Conservation (phyloP, 305 asterid genomes). For the Coffea humblotiana region DNA sequence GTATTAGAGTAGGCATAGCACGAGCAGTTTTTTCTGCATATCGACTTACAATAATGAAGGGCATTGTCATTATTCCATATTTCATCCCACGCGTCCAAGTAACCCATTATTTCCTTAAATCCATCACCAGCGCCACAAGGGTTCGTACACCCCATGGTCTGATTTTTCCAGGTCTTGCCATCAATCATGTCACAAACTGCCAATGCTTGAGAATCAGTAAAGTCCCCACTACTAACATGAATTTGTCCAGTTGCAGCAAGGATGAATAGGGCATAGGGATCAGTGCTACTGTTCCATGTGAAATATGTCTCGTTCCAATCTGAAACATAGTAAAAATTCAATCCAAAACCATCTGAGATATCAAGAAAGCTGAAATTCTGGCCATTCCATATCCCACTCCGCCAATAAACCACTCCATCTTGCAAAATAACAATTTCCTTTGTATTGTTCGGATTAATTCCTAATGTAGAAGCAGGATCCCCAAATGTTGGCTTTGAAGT, state of each 20-base stretch:
- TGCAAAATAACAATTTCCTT: neutral
- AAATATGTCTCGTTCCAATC: neutral
- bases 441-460: neutral
- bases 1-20: too few relatives aligned
- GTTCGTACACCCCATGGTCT: neutral
- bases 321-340: neutral
- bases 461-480: neutral
- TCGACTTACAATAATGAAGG: too few relatives aligned
- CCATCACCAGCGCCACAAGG: too few relatives aligned
- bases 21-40: too few relatives aligned
- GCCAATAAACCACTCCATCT: conserved; percentile 1
- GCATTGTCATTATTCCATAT: too few relatives aligned
- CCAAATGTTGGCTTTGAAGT: neutral
- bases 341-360: neutral
- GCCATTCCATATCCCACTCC: neutral
- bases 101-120: too few relatives aligned
- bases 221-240: neutral
- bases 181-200: neutral
- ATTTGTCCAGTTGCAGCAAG: neutral
- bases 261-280: neutral
- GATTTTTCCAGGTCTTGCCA: too few relatives aligned
- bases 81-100: too few relatives aligned
- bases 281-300: neutral
- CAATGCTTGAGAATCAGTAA: neutral
- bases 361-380: neutral